Percentiles rank a stretch among this genome's conserved stretches.
Conservation (phyloP, 768 basidiomycete species). For the Dentipellis fragilis region DNA sequence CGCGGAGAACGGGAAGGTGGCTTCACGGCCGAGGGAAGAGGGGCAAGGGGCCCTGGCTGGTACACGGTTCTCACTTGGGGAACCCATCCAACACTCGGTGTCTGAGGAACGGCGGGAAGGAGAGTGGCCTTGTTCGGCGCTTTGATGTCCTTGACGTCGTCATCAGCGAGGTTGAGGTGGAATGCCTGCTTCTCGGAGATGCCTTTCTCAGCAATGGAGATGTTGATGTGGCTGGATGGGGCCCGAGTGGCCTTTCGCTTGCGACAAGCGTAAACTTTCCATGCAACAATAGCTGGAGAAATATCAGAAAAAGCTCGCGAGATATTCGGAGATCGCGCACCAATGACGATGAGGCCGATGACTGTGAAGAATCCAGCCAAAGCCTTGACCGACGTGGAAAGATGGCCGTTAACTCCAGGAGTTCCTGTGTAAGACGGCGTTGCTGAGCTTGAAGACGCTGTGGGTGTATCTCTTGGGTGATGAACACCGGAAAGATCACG, state of each 20-base stretch:
- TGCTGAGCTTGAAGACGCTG: neutral
- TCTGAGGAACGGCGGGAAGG: neutral
- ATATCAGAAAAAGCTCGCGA: neutral
- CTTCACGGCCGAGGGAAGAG: constrained; percentile 18
- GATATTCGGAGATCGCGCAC: constrained; percentile 7
- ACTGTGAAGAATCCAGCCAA: constrained; percentile 15
- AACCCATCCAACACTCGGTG: constrained; percentile 4
- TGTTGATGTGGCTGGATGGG: neutral
- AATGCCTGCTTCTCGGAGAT: neutral
- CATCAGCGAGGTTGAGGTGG: neutral
- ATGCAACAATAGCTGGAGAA: constrained; percentile 8
- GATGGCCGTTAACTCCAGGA: neutral
- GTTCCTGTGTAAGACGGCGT: neutral
- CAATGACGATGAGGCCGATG: constrained; percentile 19
- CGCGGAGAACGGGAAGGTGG: constrained; percentile 16
- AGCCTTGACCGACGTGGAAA: constrained; percentile 17
- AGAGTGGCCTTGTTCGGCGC: neutral
- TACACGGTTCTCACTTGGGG: constrained; percentile 10
- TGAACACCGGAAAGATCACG: constrained; percentile 8
- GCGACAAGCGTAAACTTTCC: constrained; percentile 10
- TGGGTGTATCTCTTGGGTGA: neutral
- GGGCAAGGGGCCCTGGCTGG: constrained; percentile 4
- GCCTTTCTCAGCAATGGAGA: neutral
- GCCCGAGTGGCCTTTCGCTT: constrained; percentile 1
- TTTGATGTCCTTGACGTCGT: neutral